Evolutionary conservation across 768 basidiomycete genomes (phyloP).

Genomic region (Trametes maxima): DNA sequence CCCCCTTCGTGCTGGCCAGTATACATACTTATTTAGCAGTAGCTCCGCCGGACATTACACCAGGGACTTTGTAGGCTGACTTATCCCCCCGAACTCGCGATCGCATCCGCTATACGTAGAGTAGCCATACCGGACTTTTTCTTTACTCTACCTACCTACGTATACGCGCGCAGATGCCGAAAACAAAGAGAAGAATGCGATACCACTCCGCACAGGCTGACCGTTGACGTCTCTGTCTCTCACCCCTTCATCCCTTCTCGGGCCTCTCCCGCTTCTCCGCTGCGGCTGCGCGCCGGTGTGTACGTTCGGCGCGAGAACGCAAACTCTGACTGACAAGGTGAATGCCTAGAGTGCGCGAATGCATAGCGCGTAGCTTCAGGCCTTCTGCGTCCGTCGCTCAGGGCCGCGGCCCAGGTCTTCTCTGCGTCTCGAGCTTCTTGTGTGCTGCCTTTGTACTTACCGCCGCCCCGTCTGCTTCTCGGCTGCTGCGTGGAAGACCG

Average conservation of each 20-base stretch:
- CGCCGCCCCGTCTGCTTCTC: not conserved
- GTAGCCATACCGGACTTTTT: conserved; percentile 13
- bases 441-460: too few species aligned
- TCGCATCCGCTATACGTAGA: conserved; percentile 9
- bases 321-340: not conserved
- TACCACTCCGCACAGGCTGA: not conserved
- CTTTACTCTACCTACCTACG: conserved; percentile 8
- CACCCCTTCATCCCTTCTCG: not conserved
- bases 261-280: not conserved
- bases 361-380: too few species aligned
- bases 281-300: not conserved
- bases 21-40: not conserved
- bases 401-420: too few species aligned
- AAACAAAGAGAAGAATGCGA: conserved; percentile 3
- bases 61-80: conserved; percentile 16
- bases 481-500: not conserved
- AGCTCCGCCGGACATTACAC: conserved; percentile 11
- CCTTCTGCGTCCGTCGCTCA: too few species aligned
- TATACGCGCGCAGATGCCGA: conserved; percentile 4
- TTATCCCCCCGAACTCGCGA: conserved; percentile 2
- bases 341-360: too few species aligned
- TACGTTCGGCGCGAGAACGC: not conserved
- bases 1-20: conserved; percentile 11
- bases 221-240: not conserved
- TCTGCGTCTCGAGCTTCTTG: too few species aligned